These are phyloP conservation scores for Areca catechu DNA, from an alignment of 176 grass and related monocot species.

Conservation along the genomic window DNA sequence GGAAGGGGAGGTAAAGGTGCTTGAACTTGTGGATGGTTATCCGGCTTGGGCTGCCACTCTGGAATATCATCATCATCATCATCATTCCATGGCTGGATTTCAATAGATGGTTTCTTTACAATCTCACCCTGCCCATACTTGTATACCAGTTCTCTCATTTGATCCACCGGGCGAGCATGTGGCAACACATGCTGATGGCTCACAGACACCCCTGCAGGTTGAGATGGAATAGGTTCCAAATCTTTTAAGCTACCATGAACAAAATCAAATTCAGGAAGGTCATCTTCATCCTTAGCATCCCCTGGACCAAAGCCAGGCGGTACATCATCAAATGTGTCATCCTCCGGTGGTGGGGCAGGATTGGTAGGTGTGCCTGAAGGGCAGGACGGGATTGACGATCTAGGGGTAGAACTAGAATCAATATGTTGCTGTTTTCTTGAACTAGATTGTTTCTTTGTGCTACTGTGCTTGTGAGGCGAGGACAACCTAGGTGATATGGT, in stretches of 20 bases:
- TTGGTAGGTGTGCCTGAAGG: slow-evolving; percentile 13
- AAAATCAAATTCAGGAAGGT: slow-evolving; percentile 49
- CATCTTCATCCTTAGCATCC: slow-evolving; percentile 36
- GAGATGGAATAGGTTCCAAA: slow-evolving; percentile 2
- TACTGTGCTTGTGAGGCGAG: slow-evolving; percentile 32
- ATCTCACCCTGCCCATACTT: slow-evolving; percentile 34
- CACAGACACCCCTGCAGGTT: background rate
- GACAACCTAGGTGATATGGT: slow-evolving; percentile 21
- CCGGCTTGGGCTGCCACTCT: slow-evolving; percentile 62
- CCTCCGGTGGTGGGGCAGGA: slow-evolving; percentile 1
- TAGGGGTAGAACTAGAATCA: slow-evolving; percentile 17
- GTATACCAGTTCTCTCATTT: slow-evolving; percentile 34
- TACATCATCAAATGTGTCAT: slow-evolving; percentile 30
- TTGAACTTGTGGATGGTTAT: slow-evolving; percentile 7
- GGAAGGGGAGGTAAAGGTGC: slow-evolving; percentile 26
- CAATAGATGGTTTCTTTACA: slow-evolving; percentile 16
- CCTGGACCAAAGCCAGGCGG: slow-evolving; percentile 35
- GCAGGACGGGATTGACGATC: slow-evolving; percentile 13
- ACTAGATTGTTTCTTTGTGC: slow-evolving; percentile 18
- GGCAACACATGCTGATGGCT: background rate
- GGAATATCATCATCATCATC: slow-evolving; percentile 29
- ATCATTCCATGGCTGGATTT: slow-evolving; percentile 24
- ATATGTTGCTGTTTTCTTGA: slow-evolving; percentile 40
- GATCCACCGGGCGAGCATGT: slow-evolving; percentile 9
- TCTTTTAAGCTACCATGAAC: slow-evolving; percentile 7